Conservation (phyloP, 495 filamentous ascomycete genomes). For the Talaromyces adpressus region DNA sequence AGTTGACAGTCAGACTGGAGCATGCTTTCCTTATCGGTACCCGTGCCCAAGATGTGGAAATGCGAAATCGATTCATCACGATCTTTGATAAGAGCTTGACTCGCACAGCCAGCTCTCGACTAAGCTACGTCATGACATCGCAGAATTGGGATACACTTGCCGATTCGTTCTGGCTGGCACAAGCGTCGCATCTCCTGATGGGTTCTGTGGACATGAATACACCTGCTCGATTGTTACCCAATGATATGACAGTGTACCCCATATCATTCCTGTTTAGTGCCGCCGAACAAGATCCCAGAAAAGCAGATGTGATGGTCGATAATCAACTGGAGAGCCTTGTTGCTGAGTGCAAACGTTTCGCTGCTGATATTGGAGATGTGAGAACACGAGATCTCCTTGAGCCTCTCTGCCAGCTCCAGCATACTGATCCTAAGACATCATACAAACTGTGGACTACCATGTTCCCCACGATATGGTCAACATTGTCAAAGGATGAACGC, state of each 20-base stretch:
- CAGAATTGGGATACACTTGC: conserved; percentile 96
- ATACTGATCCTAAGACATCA: conserved; percentile 70
- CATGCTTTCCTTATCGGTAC: conserved; percentile 96
- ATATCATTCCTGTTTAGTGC: conserved; percentile 58
- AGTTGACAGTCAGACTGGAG: conserved; percentile 92
- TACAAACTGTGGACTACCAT: conserved; percentile 84
- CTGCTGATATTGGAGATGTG: conserved; percentile 72
- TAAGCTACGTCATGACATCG: conserved; percentile 81
- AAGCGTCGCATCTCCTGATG: conserved; percentile 85
- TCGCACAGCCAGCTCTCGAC: conserved; percentile 73
- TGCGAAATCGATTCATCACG: conserved; percentile 90
- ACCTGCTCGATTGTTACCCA: conserved; percentile 63
- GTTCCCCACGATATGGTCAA: conserved; percentile 92
- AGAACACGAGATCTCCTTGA: conserved; percentile 81
- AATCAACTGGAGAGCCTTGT: conserved; percentile 77
- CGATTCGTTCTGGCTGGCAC: conserved; percentile 94
- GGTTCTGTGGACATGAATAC: conserved; percentile 83
- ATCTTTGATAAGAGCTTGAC: conserved; percentile 92
- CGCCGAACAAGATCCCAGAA: conserved; percentile 62
- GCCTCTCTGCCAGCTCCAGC: conserved; percentile 89
- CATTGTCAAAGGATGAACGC: conserved; percentile 77
- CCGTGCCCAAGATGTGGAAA: conserved; percentile 87
- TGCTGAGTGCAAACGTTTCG: conserved; percentile 69
- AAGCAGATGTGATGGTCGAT: conserved; percentile 67
- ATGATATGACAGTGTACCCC: conserved; percentile 75